These are phyloP conservation scores for Cenchrus fungigraminus DNA, from an alignment of 176 grass and related monocot species.

Conservation along the genomic window DNA sequence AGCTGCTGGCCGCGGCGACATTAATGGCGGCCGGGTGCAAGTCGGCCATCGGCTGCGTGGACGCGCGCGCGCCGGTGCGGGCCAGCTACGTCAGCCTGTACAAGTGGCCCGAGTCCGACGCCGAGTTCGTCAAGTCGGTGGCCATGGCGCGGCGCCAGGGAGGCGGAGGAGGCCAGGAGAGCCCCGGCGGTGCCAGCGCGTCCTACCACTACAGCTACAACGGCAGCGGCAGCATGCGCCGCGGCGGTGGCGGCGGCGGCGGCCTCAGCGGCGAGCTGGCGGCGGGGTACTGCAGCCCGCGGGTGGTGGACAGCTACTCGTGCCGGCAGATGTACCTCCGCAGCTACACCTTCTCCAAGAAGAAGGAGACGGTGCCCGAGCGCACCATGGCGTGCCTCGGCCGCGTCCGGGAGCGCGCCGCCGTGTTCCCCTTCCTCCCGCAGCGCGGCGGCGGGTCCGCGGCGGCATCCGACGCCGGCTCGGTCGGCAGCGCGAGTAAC, in stretches of 20 bases:
- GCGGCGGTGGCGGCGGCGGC: not conserved
- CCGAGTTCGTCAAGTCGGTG: constrained; percentile 82
- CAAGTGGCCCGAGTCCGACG: constrained; percentile 98
- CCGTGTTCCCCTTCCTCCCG: constrained; percentile 57
- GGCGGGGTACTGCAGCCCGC: constrained; percentile 33
- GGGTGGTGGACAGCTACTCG: constrained; percentile 94
- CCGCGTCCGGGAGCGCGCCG: constrained; percentile 62
- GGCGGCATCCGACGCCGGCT: constrained; percentile 29
- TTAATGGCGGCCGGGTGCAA: constrained; percentile 79
- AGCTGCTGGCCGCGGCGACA: not conserved
- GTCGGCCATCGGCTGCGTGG: constrained; percentile 61
- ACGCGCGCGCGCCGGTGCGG: constrained; percentile 62
- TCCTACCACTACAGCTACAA: not conserved
- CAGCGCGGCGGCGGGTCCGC: constrained; percentile 10
- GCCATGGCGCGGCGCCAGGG: constrained; percentile 54
- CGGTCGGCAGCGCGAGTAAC: constrained; percentile 38
- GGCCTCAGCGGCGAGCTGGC: constrained; percentile 3
- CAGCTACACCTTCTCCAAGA: constrained; percentile 96
- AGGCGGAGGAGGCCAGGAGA: constrained; percentile 1
- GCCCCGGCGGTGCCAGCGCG: not conserved
- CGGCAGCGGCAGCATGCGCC: constrained; percentile 33
- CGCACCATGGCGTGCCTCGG: constrained; percentile 77
- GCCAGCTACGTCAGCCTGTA: constrained; percentile 88
- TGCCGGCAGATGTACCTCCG: constrained; percentile 94
- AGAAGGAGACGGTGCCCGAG: constrained; percentile 77